Base-by-base conservation (phyloP, 2,329 filamentous ascomycete species). In the Dryadomyces quercivorus region DNA sequence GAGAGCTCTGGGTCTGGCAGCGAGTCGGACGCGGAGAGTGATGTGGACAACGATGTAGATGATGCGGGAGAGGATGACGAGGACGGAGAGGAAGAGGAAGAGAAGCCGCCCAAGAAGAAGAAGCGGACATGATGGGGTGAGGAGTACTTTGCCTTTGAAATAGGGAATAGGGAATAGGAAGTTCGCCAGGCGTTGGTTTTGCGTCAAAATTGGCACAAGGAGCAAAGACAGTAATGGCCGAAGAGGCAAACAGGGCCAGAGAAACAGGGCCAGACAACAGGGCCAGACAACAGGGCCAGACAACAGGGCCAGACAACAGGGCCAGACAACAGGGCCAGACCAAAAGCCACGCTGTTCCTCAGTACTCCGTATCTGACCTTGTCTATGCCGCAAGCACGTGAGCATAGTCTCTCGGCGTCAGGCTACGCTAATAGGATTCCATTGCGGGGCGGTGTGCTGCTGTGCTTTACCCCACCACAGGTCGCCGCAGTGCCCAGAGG, bases 1-100 rank as follows among this genome's bases (percentile, higher is more conserved):
- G 88, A 95, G 66, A 95, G 89, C 65, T 87, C 82, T 51, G 89
- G 86, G 13, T 83, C 78, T 18, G 84, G 77, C 55, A 84, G 80
- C 61, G 84, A 80, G 58, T 80, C 77, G 46, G 84, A 84, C 61
- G 81, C 73, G 46, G 84, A 84, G 63, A 83, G 80, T 56, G 82
- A 78, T 60, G 76, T 76, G 52, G 71, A 74, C 52, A 76, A 72
- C 18, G 70, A 76, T 55, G 73, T 71, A 16, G 69, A 69, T 8
- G 75, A 76, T 56, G 74, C 72, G 31, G 77, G 73, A 2, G 74
- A 76, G 5, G 65, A 67, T 2, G 68, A 69, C 1, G 71, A 69
- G 3, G 71, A 71, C 2, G 72, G 72, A 50, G 62, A 65, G 45
- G 65, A 68, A 48, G 53, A 56, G 20, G 52, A 43, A 8, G 51